Evolutionary conservation across 1,284 basidiomycete species (phyloP), one percentile per base, ranked within the genome.

Genomic region (Ustilago loliicola): DNA sequence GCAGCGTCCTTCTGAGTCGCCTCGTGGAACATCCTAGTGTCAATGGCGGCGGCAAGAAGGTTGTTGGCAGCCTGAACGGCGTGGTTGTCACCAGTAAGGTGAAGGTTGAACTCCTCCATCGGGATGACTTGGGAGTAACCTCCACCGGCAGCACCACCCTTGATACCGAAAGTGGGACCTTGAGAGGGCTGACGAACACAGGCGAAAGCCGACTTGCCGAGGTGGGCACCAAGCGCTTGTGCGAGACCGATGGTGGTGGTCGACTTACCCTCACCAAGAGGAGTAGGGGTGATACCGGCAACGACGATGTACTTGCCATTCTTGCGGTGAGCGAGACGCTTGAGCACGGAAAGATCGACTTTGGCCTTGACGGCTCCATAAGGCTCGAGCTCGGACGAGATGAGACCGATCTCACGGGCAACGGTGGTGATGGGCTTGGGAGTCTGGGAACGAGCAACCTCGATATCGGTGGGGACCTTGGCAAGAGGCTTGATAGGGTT

Each of bases 151-250:
- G 96, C 97, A 84, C 97, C 97, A 82, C 96, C 96, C 88, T 99
- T 99, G 90, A 99, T 98, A 86, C 97, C 96, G 85, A 99, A 99
- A 0, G 96, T 99, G 32, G 96, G 96, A 19, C 97, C 96, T 87
- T 99, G 96, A 87, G 94, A 96, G 2, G 96, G 96, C 87, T 99
- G 97, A 71, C 96, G 93, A n/a, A 99, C 96, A 87, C 95, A 98
- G 59, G 97, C 97, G 87, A 98, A 99, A 11, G 95, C 91, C 19
- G 94, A 92, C 77, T 96, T 94, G 73, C 92, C 91, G 40, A 99
- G 91, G 86, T 98, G 95, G 55, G 96, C 96, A 67, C 95, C 95
- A 72, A 99, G 91, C 30, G 96, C 96, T 87, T 99, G 96, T 6
- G 95, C 95, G 65, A 99, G 90, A 86, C 96, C 96, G 79, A 99